Conservation (phyloP, 2,329 filamentous ascomycete genomes). For the Botrytis medusae region DNA sequence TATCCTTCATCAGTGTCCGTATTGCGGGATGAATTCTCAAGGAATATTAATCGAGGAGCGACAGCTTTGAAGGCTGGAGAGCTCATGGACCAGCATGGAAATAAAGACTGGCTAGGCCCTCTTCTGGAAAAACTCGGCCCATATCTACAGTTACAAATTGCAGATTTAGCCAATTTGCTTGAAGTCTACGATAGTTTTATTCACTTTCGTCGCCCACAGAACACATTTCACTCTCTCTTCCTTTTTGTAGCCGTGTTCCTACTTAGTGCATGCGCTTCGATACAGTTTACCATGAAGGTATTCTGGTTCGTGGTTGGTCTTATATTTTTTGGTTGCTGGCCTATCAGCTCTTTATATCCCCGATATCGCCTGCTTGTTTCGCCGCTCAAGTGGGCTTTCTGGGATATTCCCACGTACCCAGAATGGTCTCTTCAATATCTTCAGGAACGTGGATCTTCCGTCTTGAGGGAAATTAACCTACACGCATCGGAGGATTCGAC, state of each 20-base stretch:
- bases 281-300: constrained; percentile 38
- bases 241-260: constrained; percentile 34
- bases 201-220: constrained; percentile 40
- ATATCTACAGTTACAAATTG: constrained; percentile 41
- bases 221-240: constrained; percentile 35
- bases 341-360: constrained; percentile 39
- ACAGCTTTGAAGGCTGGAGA: constrained; percentile 41
- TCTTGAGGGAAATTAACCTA: constrained; percentile 16
- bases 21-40: constrained; percentile 35
- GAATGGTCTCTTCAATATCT: constrained; percentile 41
- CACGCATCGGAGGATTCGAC: not conserved
- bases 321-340: constrained; percentile 41
- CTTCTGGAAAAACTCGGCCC: constrained; percentile 36
- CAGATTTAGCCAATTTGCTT: constrained; percentile 41
- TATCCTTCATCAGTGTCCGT: constrained; percentile 25
- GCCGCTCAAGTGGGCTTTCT: constrained; percentile 40
- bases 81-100: constrained; percentile 42
- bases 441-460: constrained; percentile 25
- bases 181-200: constrained; percentile 43
- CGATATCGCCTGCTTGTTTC: constrained; percentile 42
- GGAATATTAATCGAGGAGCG: constrained; percentile 37
- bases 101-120: constrained; percentile 40
- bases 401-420: constrained; percentile 43
- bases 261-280: constrained; percentile 29
- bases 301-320: constrained; percentile 38